phyloP scores from a whole-genome alignment of 1,284 basidiomycete genomes.

The Sphagnurus paluster region DNA sequence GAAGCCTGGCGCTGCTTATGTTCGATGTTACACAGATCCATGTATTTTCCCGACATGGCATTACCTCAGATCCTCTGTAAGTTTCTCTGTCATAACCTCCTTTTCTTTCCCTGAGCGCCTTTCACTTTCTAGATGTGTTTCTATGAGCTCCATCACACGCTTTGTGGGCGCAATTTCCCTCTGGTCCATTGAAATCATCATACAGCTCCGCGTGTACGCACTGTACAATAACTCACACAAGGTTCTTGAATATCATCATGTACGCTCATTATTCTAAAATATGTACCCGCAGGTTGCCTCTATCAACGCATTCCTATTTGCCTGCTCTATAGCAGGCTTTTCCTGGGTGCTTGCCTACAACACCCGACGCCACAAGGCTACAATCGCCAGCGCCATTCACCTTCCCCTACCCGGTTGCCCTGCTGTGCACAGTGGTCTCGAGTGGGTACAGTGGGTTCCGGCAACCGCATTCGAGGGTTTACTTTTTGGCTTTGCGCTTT shows the following conservation, averaged over 20 bases:
- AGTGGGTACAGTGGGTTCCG: constrained; percentile 47
- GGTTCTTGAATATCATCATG: constrained; percentile 15
- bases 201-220: constrained; percentile 35
- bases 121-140: constrained; percentile 28
- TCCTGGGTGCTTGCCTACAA: constrained; percentile 18
- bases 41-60: constrained; percentile 28
- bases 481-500: constrained; percentile 39
- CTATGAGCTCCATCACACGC: constrained; percentile 38
- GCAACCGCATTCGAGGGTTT: constrained; percentile 40
- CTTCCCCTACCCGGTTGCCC: constrained; percentile 45
- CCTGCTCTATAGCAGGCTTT: constrained; percentile 17
- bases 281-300: constrained; percentile 11
- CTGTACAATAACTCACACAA: constrained; percentile 30
- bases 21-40: constrained; percentile 38
- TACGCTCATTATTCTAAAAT: neutral
- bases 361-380: constrained; percentile 7
- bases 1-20: constrained; percentile 27
- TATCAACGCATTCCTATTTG: constrained; percentile 14
- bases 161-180: constrained; percentile 36
- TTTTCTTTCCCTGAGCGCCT: neutral
- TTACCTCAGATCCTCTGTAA: constrained; percentile 26
- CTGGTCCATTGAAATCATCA: constrained; percentile 39
- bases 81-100: constrained; percentile 1
- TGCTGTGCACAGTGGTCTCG: constrained; percentile 41
- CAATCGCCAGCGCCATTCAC: constrained; percentile 24